A percentile compares a stretch with the other conserved stretches of the same genome.
Conservation (phyloP, 2,329 filamentous ascomycete genomes). For the Aureobasidium vineae region DNA sequence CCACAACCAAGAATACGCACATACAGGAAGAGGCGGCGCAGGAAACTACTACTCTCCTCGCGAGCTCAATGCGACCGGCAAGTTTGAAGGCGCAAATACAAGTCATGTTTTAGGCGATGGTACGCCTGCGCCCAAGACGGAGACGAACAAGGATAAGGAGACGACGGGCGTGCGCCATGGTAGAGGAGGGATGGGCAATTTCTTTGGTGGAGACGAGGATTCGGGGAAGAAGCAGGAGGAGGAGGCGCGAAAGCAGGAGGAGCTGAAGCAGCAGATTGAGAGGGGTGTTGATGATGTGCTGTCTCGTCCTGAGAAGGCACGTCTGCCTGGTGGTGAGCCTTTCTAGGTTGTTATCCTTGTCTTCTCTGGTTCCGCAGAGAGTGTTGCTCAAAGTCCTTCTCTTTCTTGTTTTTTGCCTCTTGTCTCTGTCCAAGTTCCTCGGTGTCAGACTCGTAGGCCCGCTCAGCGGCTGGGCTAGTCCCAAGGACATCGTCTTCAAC, state of each 20-base stretch:
- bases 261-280: constrained; percentile 41
- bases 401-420: not conserved
- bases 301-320: constrained; percentile 42
- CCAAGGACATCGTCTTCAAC: constrained; percentile 92
- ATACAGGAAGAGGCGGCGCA: constrained; percentile 47
- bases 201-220: constrained; percentile 40
- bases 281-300: constrained; percentile 44
- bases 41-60: constrained; percentile 50
- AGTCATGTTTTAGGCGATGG: constrained; percentile 32
- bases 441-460: constrained; percentile 81
- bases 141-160: not conserved
- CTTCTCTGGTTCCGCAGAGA: not conserved
- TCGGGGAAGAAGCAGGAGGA: constrained; percentile 34
- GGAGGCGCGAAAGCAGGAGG: constrained; percentile 33
- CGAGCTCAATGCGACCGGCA: constrained; percentile 42
- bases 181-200: constrained; percentile 50
- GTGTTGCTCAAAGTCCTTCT: not conserved
- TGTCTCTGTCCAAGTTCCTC: constrained; percentile 62
- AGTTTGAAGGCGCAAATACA: constrained; percentile 36
- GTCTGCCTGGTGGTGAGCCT: constrained; percentile 39
- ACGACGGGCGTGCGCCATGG: constrained; percentile 33
- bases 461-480: constrained; percentile 85
- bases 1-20: constrained; percentile 43
- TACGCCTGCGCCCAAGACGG: constrained; percentile 12
- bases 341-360: constrained; percentile 25